phyloP scores from a whole-genome alignment of 768 basidiomycete species.

The Phaeolepiota aurea region DNA sequence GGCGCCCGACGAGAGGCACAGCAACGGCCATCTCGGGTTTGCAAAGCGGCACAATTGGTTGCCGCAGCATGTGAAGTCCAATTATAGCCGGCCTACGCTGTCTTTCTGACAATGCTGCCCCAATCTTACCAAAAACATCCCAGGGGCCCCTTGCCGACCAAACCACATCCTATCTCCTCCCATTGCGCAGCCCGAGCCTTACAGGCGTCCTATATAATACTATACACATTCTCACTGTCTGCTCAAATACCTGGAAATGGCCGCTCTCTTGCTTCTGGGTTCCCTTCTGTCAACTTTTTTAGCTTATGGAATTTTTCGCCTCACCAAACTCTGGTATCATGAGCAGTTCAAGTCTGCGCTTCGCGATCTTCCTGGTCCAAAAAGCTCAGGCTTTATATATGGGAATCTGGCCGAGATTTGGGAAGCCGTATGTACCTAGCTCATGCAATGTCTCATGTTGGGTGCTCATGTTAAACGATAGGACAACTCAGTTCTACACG shows the following conservation, averaged over 20 bases:
- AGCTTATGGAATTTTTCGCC: conserved; percentile 21
- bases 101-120: too few relatives aligned
- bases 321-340: conserved; percentile 18
- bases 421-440: conserved; percentile 23
- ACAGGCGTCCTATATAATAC: not conserved
- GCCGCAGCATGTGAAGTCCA: too few relatives aligned
- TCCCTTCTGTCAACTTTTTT: conserved; percentile 13
- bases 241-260: not conserved
- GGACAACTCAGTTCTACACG: conserved; percentile 29
- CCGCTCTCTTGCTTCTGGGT: conserved; percentile 7
- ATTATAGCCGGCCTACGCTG: too few relatives aligned
- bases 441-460: not conserved
- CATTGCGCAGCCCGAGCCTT: not conserved
- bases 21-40: too few relatives aligned
- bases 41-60: too few relatives aligned
- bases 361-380: conserved; percentile 43
- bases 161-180: not conserved
- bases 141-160: not conserved
- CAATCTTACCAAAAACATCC: not conserved
- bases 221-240: not conserved
- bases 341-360: conserved; percentile 29
- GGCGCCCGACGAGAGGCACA: too few relatives aligned
- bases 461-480: conserved; percentile 6
- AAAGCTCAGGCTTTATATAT: conserved; percentile 31
- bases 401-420: conserved; percentile 40